Conservation (phyloP, 1,139 yeast genomes). For the Hyphopichia pseudoburtonii region DNA sequence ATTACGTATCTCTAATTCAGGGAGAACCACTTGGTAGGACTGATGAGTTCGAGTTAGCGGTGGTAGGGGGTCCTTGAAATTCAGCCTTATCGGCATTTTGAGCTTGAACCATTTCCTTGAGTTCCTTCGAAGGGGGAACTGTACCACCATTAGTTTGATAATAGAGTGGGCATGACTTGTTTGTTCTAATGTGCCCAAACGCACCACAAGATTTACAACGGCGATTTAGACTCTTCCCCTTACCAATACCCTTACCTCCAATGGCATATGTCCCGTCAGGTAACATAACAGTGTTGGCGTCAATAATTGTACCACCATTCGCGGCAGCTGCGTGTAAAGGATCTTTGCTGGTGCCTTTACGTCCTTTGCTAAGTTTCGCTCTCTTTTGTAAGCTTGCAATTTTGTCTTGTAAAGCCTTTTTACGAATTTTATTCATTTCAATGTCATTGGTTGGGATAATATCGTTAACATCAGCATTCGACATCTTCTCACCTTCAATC, state of each 20-base stretch:
- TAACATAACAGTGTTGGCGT: constrained; percentile 43
- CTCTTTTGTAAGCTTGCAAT: constrained; percentile 82
- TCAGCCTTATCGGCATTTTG: background rate
- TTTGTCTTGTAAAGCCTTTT: constrained; percentile 79
- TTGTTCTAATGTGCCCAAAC: constrained; percentile 90
- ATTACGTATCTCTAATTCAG: no score
- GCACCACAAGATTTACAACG: constrained; percentile 96
- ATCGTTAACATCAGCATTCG: constrained; percentile 60
- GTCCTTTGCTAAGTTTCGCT: constrained; percentile 44
- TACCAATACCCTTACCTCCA: constrained; percentile 67
- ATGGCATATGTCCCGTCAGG: constrained; percentile 50
- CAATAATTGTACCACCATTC: constrained; percentile 42
- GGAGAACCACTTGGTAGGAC: background rate
- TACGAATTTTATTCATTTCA: constrained; percentile 76
- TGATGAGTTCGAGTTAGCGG: background rate
- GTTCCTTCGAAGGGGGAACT: constrained; percentile 4
- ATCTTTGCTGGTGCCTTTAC: constrained; percentile 33
- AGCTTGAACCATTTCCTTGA: constrained; percentile 2
- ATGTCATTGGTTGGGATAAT: constrained; percentile 81
- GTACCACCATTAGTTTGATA: constrained; percentile 32
- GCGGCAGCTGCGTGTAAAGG: constrained; percentile 49
- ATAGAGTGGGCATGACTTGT: constrained; percentile 86
- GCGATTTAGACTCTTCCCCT: constrained; percentile 77
- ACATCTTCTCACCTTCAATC: constrained; percentile 66
- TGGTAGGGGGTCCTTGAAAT: background rate